Percentiles rank a stretch among this genome's conserved stretches.
phyloP scores from a whole-genome alignment of 352 stramenopile genomes.

The Pythium vanterpoolii region DNA sequence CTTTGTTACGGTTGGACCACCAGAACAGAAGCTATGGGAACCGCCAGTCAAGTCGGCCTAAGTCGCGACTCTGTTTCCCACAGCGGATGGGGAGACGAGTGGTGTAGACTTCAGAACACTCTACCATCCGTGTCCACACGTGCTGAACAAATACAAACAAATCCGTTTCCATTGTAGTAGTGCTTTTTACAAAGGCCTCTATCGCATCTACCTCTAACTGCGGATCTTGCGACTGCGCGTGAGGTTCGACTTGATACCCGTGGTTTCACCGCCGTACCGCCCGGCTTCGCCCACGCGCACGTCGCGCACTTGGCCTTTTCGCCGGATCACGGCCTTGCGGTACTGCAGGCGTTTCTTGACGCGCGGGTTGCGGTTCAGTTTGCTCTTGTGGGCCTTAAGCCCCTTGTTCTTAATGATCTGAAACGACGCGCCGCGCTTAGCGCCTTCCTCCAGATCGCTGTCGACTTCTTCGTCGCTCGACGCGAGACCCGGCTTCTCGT shows the following conservation, averaged over 20 bases:
- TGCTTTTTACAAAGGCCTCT: neutral
- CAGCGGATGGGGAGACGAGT: neutral
- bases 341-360: slow-evolving; percentile 99
- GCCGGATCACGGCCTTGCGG: slow-evolving; percentile 95
- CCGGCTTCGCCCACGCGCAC: slow-evolving; percentile 81
- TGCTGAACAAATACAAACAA: slow-evolving; percentile 20
- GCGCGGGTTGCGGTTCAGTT: slow-evolving; percentile 98
- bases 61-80: no score
- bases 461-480: slow-evolving; percentile 48
- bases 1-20: neutral
- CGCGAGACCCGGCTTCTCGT: slow-evolving; percentile 50
- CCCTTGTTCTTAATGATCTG: slow-evolving; percentile 99
- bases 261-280: slow-evolving; percentile 87
- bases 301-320: slow-evolving; percentile 97
- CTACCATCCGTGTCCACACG: neutral
- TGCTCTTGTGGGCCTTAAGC: slow-evolving; percentile 97
- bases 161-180: slow-evolving; percentile 19
- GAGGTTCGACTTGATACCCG: slow-evolving; percentile 89
- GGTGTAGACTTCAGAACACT: neutral
- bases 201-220: slow-evolving; percentile 40
- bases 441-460: slow-evolving; percentile 70
- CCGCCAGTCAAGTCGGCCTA: slow-evolving; percentile 53
- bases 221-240: slow-evolving; percentile 88
- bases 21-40: slow-evolving; percentile 87
- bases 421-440: slow-evolving; percentile 90